A percentile compares a stretch with the other conserved stretches of the same genome.
Conservation (phyloP, 768 basidiomycete genomes). For the Lactarius hatsudake region DNA sequence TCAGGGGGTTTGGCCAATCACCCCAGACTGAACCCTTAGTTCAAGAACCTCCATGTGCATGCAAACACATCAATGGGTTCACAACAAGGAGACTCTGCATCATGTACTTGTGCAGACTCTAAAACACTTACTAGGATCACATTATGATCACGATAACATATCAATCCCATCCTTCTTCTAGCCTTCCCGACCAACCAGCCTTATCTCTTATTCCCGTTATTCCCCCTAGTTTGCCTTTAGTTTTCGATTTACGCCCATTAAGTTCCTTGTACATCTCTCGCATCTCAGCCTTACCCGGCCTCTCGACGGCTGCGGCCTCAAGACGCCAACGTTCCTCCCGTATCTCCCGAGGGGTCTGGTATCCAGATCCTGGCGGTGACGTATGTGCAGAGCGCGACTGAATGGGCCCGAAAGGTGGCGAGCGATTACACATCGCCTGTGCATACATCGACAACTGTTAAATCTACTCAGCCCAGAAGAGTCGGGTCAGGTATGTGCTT, state of each 20-base stretch:
- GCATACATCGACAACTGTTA: conserved; percentile 7
- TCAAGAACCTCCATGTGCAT: too few species aligned
- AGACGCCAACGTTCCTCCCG: conserved; percentile 74
- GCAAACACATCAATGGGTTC: too few species aligned
- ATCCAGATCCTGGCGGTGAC: conserved; percentile 51
- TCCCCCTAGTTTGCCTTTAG: conserved; percentile 70
- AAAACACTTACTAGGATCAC: too few species aligned
- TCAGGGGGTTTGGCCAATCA: too few species aligned
- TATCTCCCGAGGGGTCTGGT: conserved; percentile 75
- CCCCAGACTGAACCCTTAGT: too few species aligned
- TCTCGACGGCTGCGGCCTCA: conserved; percentile 49
- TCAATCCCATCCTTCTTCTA: conserved; percentile 34
- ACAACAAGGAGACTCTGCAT: too few species aligned
- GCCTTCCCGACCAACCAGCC: conserved; percentile 62
- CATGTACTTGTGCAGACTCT: too few species aligned
- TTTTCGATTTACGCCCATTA: conserved; percentile 75
- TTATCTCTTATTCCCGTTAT: conserved; percentile 62
- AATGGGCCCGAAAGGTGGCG: conserved; percentile 41
- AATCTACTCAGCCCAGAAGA: not conserved
- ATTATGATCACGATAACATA: not conserved
- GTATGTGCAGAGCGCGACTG: conserved; percentile 43
- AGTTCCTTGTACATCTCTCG: conserved; percentile 89
- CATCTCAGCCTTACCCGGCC: conserved; percentile 80
- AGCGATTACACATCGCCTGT: conserved; percentile 29
- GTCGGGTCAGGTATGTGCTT: conserved; percentile 24